Base-by-base conservation (phyloP, 2,329 filamentous ascomycete species). In the Allantophomopsis lycopodina region DNA sequence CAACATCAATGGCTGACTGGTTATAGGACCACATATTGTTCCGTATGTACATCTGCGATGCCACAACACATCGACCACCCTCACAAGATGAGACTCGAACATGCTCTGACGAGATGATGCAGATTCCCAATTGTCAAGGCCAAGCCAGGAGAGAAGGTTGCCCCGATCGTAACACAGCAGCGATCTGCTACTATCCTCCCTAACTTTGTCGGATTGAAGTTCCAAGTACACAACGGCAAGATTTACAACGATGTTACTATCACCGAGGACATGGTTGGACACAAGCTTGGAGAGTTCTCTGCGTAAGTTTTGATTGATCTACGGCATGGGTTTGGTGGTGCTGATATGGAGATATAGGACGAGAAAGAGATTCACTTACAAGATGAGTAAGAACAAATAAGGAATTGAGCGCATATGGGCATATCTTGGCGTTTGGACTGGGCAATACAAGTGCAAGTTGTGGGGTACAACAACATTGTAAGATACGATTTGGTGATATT, bases 221-320 rank as follows among this genome's bases (percentile, higher is more conserved):
- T 85, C 55, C 72, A 79, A 48, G 70, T 85, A 20, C 76, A 85
- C 56, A 83, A 83, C 56, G 80, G 80, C 32, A 84, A 83, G 62
- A 69, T 62, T 12, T 84, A 84, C 52, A 58, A 74, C 38, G 79
- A 83, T 53, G 66, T 85, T 28, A 65, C 66, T 41, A 76, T 85
- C 44, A 83, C 79, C 2, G 80, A 84, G 56, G 76, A 84, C 53
- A 85, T 85, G 80, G 80, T 85, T 10, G 80, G 80, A 41, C 73
- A 80, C 54, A 85, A 84, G 56, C 60, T 85, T 48, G 80, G 80
- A 49, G 80, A 84, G 60, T 85, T 83, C 56, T 73, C 77, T 44
- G 59, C 71, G 79, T 83, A 69, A 52, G 78, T 23, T 14, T 7
- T 7, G 18, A 23, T n/a, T 12, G 23, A 10, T 28, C 23, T 10